Evolutionary conservation across 305 asterid species (phyloP).

Genomic region (Solanum hybrid): DNA sequence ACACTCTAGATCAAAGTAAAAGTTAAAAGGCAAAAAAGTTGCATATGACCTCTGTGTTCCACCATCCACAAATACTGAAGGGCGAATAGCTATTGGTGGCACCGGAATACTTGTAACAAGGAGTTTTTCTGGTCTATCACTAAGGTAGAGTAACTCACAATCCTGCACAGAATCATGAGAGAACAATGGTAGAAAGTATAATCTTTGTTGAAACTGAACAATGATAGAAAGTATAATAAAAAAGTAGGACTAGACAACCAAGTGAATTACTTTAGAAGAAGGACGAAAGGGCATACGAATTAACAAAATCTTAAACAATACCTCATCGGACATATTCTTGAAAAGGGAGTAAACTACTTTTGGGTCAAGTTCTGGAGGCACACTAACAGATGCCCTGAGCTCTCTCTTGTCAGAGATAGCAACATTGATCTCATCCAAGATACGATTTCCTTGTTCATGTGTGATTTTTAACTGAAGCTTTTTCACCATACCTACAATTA

Average conservation of each 20-base stretch:
- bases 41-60: slow-evolving; percentile 55
- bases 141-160: slow-evolving; percentile 76
- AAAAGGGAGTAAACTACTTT: slow-evolving; percentile 49
- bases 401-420: slow-evolving; percentile 56
- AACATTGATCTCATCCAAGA: slow-evolving; percentile 32
- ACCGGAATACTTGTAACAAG: slow-evolving; percentile 66
- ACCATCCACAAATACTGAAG: slow-evolving; percentile 89
- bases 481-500: slow-evolving; percentile 69
- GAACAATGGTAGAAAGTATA: not conserved
- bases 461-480: slow-evolving; percentile 41
- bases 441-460: slow-evolving; percentile 47
- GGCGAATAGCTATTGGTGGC: slow-evolving; percentile 85
- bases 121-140: slow-evolving; percentile 84
- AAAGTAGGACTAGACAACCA: not conserved
- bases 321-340: slow-evolving; percentile 73
- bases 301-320: slow-evolving; percentile 11
- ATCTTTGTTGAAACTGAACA: not conserved
- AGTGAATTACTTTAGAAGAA: not conserved
- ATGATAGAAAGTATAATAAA: not conserved
- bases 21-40: not conserved
- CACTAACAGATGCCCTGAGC: slow-evolving; percentile 26
- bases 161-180: slow-evolving; percentile 42
- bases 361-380: slow-evolving; percentile 46
- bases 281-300: not conserved
- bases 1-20: not conserved